phyloP scores from a whole-genome alignment of 768 basidiomycete genomes.

The Termitomyces sp. region DNA sequence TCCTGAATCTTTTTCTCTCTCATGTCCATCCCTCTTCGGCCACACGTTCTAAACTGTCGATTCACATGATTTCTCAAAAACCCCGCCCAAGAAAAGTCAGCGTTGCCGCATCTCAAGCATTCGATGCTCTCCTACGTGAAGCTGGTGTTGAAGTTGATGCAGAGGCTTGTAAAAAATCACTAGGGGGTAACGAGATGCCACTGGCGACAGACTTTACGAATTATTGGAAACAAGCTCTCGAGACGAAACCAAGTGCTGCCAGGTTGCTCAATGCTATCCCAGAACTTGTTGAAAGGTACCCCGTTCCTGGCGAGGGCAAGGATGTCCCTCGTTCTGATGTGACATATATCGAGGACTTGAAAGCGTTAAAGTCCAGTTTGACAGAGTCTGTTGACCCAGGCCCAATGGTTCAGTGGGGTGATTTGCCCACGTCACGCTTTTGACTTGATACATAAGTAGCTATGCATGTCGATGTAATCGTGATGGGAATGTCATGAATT shows the following conservation, averaged over 20 bases:
- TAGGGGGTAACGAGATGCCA: conserved; percentile 55
- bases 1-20: conserved; percentile 65
- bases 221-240: conserved; percentile 55
- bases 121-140: conserved; percentile 49
- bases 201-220: conserved; percentile 54
- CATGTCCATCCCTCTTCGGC: conserved; percentile 68
- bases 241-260: conserved; percentile 35
- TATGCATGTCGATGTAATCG: too few species aligned
- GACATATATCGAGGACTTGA: conserved; percentile 61
- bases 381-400: conserved; percentile 51
- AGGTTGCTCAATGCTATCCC: conserved; percentile 55
- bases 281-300: conserved; percentile 51
- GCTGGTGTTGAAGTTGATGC: conserved; percentile 48
- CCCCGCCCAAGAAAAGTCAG: conserved; percentile 60
- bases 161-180: conserved; percentile 45
- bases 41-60: conserved; percentile 77
- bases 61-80: conserved; percentile 76
- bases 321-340: conserved; percentile 44
- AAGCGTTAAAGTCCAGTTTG: conserved; percentile 62
- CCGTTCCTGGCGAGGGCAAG: conserved; percentile 49
- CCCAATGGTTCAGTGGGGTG: conserved; percentile 72
- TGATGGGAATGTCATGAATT: too few species aligned
- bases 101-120: conserved; percentile 55
- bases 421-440: conserved; percentile 59
- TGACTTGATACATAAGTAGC: conserved; percentile 23